phyloP scores from a whole-genome alignment of 805 yeast species.

The baker's yeast (Saccharomyces cerevisiae) region DNA sequence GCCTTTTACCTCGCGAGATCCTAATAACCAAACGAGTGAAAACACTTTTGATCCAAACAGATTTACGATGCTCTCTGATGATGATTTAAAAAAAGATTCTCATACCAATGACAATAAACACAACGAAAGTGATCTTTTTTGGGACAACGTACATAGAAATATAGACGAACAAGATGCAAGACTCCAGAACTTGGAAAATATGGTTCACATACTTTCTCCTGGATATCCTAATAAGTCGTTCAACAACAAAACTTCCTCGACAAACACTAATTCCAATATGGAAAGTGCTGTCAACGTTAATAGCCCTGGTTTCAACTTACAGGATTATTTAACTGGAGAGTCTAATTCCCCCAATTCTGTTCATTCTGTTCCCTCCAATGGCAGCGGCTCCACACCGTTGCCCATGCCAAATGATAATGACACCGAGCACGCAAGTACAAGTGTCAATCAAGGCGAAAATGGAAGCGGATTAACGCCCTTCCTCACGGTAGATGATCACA shows the following conservation, averaged over 20 bases:
- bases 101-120: not conserved
- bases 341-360: conserved; percentile 3
- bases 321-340: conserved; percentile 9
- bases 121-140: conserved; percentile 8
- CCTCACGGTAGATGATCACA: not conserved
- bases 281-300: not conserved
- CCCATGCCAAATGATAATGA: not conserved
- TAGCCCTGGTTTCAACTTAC: conserved; percentile 11
- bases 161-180: conserved; percentile 27
- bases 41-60: not conserved
- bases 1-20: not conserved
- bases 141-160: conserved; percentile 20
- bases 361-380: not conserved
- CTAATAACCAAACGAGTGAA: not conserved
- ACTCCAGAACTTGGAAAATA: conserved; percentile 27
- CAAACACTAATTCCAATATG: not conserved
- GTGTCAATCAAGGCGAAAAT: not conserved
- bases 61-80: not conserved
- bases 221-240: conserved; percentile 3
- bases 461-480: conserved; percentile 1
- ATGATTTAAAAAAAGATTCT: not conserved
- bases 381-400: not conserved
- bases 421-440: not conserved
- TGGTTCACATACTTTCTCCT: conserved; percentile 16
- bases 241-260: not conserved